A percentile compares a stretch with the other conserved stretches of the same genome.
phyloP scores from a whole-genome alignment of 2,329 filamentous ascomycete genomes.

The Capronia americana region DNA sequence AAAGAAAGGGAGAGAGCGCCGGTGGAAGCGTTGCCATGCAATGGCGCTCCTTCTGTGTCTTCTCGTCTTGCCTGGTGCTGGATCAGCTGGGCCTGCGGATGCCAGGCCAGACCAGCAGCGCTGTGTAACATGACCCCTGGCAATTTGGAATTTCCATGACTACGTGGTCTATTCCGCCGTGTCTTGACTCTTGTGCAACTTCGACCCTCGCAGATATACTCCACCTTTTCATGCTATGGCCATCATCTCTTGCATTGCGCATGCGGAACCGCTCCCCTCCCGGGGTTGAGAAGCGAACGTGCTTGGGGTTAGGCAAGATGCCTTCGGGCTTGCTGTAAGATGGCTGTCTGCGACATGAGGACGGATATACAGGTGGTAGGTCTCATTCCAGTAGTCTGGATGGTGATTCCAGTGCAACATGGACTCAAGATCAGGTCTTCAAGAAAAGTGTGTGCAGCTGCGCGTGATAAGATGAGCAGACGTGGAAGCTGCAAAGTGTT shows the following conservation, averaged over 20 bases:
- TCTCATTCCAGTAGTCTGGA: slow-evolving; percentile 17
- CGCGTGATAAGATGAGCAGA: background rate
- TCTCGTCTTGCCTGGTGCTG: background rate
- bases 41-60: background rate
- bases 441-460: background rate
- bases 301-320: background rate
- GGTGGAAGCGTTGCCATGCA: background rate
- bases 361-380: background rate
- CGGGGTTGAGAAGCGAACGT: slow-evolving; percentile 8
- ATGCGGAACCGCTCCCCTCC: slow-evolving; percentile 13
- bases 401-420: slow-evolving; percentile 9
- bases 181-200: slow-evolving; percentile 16
- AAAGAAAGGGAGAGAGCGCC: background rate
- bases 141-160: slow-evolving; percentile 33
- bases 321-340: slow-evolving; percentile 8
- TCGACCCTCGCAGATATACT: slow-evolving; percentile 3
- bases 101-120: slow-evolving; percentile 13
- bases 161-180: slow-evolving; percentile 23
- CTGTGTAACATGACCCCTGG: slow-evolving; percentile 29
- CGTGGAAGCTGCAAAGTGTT: background rate
- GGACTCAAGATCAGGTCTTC: background rate
- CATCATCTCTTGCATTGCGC: background rate
- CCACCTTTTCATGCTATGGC: background rate
- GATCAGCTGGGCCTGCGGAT: background rate
- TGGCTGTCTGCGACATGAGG: slow-evolving; percentile 17